These are phyloP conservation scores for Cucumis melo DNA, from an alignment of 306 rosid genomes.

Conservation along the genomic window DNA sequence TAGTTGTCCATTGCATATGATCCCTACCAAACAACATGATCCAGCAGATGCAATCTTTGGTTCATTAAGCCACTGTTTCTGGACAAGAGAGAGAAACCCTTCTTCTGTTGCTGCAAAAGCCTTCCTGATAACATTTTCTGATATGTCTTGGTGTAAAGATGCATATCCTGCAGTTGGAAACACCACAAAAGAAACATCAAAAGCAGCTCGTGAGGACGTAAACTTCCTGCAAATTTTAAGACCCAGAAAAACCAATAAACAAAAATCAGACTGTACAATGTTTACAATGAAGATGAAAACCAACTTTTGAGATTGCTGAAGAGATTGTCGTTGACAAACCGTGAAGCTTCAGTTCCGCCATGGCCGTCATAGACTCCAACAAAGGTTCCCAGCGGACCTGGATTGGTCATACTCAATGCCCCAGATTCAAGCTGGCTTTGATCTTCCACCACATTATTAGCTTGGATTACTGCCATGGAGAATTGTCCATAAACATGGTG, in stretches of 20 bases:
- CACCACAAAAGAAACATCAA: not conserved
- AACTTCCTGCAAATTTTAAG: not conserved
- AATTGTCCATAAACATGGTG: conserved; percentile 61
- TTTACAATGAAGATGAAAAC: conserved; percentile 15
- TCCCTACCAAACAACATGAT: conserved; percentile 70
- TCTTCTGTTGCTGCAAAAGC: conserved; percentile 65
- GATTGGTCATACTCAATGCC: conserved; percentile 30
- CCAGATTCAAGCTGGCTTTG: conserved; percentile 74
- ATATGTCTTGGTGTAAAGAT: conserved; percentile 37
- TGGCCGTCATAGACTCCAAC: conserved; percentile 80
- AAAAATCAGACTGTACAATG: not conserved
- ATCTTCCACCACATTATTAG: conserved; percentile 64
- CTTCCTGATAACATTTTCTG: conserved; percentile 47
- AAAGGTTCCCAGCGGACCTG: conserved; percentile 59
- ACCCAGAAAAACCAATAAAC: too few relatives aligned
- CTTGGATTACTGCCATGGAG: conserved; percentile 86
- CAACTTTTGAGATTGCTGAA: conserved; percentile 64
- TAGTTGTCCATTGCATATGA: conserved; percentile 45
- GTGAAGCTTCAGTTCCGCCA: conserved; percentile 70
- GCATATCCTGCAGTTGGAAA: conserved; percentile 32
- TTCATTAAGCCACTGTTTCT: conserved; percentile 45
- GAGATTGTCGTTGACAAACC: conserved; percentile 51
- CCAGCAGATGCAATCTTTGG: conserved; percentile 69
- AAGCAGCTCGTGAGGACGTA: not conserved
- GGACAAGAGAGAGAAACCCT: conserved; percentile 52